phyloP scores from a whole-genome alignment of 1,139 yeast genomes.

The Candida labiduridarum region DNA sequence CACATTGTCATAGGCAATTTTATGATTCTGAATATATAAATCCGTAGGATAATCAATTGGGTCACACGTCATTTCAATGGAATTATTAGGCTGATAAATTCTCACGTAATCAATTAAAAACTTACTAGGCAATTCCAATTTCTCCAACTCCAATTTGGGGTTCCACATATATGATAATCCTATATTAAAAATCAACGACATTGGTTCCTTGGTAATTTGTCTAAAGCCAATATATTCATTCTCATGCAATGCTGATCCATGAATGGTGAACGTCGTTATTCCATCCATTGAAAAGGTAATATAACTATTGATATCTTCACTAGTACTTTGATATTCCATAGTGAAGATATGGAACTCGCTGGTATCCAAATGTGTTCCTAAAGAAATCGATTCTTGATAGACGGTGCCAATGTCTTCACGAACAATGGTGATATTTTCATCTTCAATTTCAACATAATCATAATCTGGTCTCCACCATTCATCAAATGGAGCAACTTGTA shows the following conservation, averaged over 20 bases:
- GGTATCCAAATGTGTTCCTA: conserved; percentile 24
- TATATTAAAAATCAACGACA: conserved; percentile 30
- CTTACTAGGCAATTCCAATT: conserved; percentile 27
- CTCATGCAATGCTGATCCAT: conserved; percentile 31
- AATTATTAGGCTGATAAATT: conserved; percentile 28
- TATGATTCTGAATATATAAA: conserved; percentile 27
- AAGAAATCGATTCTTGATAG: conserved; percentile 34
- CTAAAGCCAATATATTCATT: conserved; percentile 29
- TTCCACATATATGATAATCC: conserved; percentile 31
- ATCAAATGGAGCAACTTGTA: conserved; percentile 38
- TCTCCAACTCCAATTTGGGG: conserved; percentile 24
- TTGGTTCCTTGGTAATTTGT: conserved; percentile 31
- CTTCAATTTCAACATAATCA: conserved; percentile 24
- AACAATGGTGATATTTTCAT: conserved; percentile 24
- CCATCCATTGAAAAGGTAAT: conserved; percentile 27
- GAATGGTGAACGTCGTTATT: conserved; percentile 22
- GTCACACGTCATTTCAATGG: conserved; percentile 29
- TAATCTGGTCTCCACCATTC: conserved; percentile 39
- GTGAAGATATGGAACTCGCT: conserved; percentile 30
- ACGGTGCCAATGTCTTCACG: conserved; percentile 34
- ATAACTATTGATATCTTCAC: conserved; percentile 22
- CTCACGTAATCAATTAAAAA: conserved; percentile 31
- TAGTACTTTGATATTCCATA: conserved; percentile 26
- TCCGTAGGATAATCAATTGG: conserved; percentile 30
- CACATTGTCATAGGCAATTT: conserved; percentile 25